Evolutionary conservation across 305 asterid species (phyloP).

Genomic region (Fraxinus nigra): DNA sequence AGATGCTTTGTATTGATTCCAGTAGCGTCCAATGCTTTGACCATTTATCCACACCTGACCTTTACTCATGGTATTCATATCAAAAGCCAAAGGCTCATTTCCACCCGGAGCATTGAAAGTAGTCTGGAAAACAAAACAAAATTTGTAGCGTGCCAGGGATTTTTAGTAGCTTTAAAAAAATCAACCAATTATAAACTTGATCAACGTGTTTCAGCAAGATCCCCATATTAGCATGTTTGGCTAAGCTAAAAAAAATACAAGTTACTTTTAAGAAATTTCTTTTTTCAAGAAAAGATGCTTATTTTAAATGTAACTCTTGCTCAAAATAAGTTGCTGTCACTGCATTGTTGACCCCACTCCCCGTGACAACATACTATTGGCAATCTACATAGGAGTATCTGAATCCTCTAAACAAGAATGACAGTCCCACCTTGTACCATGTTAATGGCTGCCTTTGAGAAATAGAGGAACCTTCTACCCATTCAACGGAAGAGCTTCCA

Average conservation of each 20-base stretch:
- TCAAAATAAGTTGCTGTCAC: neutral
- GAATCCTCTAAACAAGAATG: neutral
- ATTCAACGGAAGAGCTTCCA: conserved; percentile 93
- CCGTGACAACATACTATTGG: neutral
- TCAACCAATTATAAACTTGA: neutral
- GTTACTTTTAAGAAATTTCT: neutral
- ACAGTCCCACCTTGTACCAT: conserved; percentile 83
- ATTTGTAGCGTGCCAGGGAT: neutral
- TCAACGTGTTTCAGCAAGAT: neutral
- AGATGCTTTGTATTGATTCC: conserved; percentile 91
- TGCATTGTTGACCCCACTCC: neutral
- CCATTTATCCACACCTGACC: conserved; percentile 99
- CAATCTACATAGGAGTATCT: neutral
- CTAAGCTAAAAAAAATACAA: neutral
- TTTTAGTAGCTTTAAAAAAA: neutral
- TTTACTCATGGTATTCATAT: conserved; percentile 91
- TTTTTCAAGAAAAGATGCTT: neutral
- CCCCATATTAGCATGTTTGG: neutral
- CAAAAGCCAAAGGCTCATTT: conserved; percentile 85
- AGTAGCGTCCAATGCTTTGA: conserved; percentile 83
- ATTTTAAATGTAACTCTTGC: neutral
- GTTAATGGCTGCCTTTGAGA: conserved; percentile 89
- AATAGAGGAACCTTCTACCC: conserved; percentile 78
- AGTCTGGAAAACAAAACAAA: conserved; percentile 50
- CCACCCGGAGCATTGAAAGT: conserved; percentile 79